phyloP scores from a whole-genome alignment of 139 green algal species.

The Coelastrella sp. region DNA sequence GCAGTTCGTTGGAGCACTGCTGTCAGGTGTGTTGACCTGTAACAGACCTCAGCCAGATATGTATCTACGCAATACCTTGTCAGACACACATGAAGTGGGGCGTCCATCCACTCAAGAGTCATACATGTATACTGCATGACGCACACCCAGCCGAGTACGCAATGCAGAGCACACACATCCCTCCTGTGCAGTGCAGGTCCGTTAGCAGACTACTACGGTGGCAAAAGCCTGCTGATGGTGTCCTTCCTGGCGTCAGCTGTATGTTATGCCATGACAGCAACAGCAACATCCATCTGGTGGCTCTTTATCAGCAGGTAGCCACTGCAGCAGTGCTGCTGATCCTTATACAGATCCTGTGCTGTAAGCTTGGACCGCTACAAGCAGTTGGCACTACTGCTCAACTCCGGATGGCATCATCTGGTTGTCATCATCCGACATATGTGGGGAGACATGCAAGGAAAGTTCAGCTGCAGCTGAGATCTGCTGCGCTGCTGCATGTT shows the following conservation, averaged over 20 bases:
- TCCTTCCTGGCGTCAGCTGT: slow-evolving; percentile 49
- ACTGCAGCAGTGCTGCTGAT: slow-evolving; percentile 3
- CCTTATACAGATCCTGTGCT: too few species aligned
- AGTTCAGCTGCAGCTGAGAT: too few species aligned
- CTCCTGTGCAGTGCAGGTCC: slow-evolving; percentile 45
- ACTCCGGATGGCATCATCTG: too few species aligned
- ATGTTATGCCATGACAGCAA: slow-evolving; percentile 55
- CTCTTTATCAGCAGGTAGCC: slow-evolving; percentile 49
- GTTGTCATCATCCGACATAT: too few species aligned
- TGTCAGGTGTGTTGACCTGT: slow-evolving; percentile 50
- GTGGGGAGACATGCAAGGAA: too few species aligned
- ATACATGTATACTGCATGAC: not conserved
- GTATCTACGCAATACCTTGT: not conserved
- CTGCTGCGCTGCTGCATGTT: not conserved
- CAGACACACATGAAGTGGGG: too few species aligned
- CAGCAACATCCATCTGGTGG: slow-evolving; percentile 40
- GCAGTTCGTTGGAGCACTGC: slow-evolving; percentile 55
- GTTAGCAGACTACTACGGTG: slow-evolving; percentile 55
- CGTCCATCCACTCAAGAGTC: too few species aligned
- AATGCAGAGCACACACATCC: not conserved
- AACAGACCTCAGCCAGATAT: not conserved
- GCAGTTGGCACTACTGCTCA: too few species aligned
- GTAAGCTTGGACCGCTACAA: not conserved
- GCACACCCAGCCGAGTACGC: not conserved
- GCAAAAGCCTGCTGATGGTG: slow-evolving; percentile 50